Evolutionary conservation across 73 alveolate genomes (phyloP), one percentile per base, ranked within the genome.

Genomic region (Paraurostyla sp.): DNA sequence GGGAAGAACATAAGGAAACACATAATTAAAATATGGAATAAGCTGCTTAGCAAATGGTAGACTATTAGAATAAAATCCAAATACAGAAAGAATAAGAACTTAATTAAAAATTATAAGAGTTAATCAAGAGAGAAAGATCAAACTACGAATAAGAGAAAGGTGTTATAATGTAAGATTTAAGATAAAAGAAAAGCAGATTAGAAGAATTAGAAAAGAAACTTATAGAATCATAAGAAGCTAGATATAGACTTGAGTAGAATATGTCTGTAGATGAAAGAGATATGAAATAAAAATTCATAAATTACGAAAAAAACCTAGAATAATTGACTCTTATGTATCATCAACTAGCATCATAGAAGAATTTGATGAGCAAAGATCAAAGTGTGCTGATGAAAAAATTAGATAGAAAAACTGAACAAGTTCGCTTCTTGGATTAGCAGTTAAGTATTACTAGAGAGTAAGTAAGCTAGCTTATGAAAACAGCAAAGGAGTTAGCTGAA

Each of bases 251-350:
- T 2, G 94, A 89, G 48, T n/a, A 32, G 6, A 80, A 65, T 50
- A 16, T 73, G 16, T 41, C 78, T 22, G 49, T 80, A 42, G 98
- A 92, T 83, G 96, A 95, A 76, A 90, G 90, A 35, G 93, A 88
- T 42, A 56, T 93, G 32, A 86, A 90, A 75, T 60, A 84, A 75
- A 95, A 96, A 92, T 92, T 94, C 49, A 75, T 90, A 27, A 93
- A 95, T 33, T 85, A 94, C 75, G 98, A 94, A 84, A 87, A 90
- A 71, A 96, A 94, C 76, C 86, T 94, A 46, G 98, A 94, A 59
- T 94, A 94, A 89, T 91, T 96, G 33, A 96, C 97, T 49, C 90
- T 95, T 42, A 94, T 96, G 98, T 96, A 96, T 90, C 98, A 96
- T 93, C 91, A 92, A 90, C 87, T 92, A 51, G 97, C 93, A 56